A percentile compares a stretch with the other conserved stretches of the same genome.
Conservation (phyloP, 1,284 basidiomycete genomes). For the Vanrija humicola region DNA sequence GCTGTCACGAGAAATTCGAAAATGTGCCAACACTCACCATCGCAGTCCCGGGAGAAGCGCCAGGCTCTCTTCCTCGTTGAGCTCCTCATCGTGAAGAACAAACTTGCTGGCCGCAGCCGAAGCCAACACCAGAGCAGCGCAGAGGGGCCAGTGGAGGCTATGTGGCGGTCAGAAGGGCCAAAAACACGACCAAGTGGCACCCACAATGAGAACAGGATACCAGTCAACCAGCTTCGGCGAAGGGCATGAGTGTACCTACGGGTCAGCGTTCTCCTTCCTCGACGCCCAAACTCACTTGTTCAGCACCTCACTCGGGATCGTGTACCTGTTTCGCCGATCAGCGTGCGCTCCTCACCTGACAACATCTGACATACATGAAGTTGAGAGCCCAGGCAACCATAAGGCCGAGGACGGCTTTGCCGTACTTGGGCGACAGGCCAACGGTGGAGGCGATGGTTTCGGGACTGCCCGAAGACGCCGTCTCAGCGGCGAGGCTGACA, state of each 20-base stretch:
- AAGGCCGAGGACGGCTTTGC: constrained; percentile 44
- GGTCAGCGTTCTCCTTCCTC: neutral
- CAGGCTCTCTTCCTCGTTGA: no score
- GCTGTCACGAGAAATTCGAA: no score
- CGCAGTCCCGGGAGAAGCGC: no score
- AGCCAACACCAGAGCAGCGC: constrained; percentile 44
- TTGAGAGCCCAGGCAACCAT: constrained; percentile 50
- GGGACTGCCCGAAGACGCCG: constrained; percentile 6
- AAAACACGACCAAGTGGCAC: neutral
- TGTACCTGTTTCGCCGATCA: constrained; percentile 18
- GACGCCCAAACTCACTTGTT: constrained; percentile 13
- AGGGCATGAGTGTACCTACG: constrained; percentile 46
- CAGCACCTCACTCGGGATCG: constrained; percentile 29
- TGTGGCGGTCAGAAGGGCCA: neutral
- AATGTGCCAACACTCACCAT: no score
- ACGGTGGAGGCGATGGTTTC: constrained; percentile 1
- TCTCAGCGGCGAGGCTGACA: constrained; percentile 23
- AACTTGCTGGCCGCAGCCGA: constrained; percentile 44
- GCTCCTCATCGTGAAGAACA: constrained; percentile 25
- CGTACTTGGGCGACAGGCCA: constrained; percentile 35
- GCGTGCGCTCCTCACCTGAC: neutral
- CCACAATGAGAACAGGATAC: constrained; percentile 41
- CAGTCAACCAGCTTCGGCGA: constrained; percentile 46
- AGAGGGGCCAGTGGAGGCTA: constrained; percentile 47
- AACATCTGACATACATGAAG: constrained; percentile 43